phyloP scores from a whole-genome alignment of 176 grass and related monocot genomes.

The Oryza meridionalis region DNA sequence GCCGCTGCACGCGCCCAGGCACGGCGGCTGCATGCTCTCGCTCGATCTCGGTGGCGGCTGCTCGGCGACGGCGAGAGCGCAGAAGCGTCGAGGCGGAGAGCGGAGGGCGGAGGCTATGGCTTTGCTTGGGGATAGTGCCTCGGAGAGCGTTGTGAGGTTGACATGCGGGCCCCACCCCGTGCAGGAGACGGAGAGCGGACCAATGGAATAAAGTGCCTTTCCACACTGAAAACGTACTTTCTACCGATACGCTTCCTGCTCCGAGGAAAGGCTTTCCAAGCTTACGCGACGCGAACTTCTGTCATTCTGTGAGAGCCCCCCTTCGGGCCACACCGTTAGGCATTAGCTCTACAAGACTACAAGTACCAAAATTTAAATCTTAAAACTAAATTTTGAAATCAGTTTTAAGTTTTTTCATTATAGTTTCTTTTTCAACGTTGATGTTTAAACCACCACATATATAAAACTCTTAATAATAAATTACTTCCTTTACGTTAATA shows the following conservation, averaged over 20 bases:
- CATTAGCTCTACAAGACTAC: too few species aligned
- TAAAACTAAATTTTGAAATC: too few species aligned
- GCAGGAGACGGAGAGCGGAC: background rate
- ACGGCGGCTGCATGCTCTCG: slow-evolving; percentile 67
- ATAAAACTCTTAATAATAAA: too few species aligned
- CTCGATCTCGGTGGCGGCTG: slow-evolving; percentile 11
- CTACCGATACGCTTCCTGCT: fast-evolving
- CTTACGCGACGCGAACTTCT: too few species aligned
- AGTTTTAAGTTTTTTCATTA: too few species aligned
- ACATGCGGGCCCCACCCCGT: slow-evolving; percentile 22
- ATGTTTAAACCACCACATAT: too few species aligned
- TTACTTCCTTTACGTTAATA: too few species aligned
- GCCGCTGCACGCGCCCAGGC: slow-evolving; percentile 56
- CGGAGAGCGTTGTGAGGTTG: background rate
- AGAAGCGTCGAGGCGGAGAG: slow-evolving; percentile 6
- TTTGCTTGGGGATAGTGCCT: slow-evolving; percentile 43
- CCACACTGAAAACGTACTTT: fast-evolving
- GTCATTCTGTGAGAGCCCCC: too few species aligned
- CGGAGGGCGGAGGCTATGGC: background rate
- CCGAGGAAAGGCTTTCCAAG: background rate
- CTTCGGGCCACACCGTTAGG: too few species aligned
- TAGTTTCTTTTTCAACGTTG: too few species aligned
- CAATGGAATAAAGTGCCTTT: background rate
- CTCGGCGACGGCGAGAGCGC: background rate
- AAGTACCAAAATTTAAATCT: too few species aligned